Conservation (phyloP, 2,329 filamentous ascomycete species). For the Botryotinia calthae region DNA sequence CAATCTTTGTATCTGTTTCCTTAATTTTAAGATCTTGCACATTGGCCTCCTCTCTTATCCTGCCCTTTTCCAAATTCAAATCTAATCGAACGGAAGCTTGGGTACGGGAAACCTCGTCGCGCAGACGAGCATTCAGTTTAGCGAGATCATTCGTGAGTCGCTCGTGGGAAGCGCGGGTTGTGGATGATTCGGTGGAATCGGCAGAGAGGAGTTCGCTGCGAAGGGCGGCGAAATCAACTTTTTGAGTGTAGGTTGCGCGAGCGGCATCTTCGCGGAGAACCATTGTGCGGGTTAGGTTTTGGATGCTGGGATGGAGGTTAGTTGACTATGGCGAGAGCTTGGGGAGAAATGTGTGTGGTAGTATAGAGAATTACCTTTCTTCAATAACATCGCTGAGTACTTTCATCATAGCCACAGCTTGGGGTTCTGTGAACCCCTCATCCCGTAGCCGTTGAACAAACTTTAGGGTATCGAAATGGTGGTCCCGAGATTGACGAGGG, state of each 20-base stretch:
- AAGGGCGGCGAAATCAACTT: constrained; percentile 97
- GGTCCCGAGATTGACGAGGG: constrained; percentile 62
- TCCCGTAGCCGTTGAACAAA: constrained; percentile 87
- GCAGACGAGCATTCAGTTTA: constrained; percentile 82
- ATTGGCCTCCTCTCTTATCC: constrained; percentile 94
- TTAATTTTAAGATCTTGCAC: constrained; percentile 97
- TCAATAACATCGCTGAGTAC: constrained; percentile 95
- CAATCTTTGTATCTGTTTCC: constrained; percentile 97
- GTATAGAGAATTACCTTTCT: constrained; percentile 60
- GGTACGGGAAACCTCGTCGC: constrained; percentile 91
- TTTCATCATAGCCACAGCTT: constrained; percentile 97
- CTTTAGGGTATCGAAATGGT: constrained; percentile 97
- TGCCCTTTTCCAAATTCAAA: constrained; percentile 92
- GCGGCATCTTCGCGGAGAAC: constrained; percentile 91
- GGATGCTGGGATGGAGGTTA: constrained; percentile 59
- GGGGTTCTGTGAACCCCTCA: constrained; percentile 93
- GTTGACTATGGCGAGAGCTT: background rate
- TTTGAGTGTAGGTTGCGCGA: constrained; percentile 77
- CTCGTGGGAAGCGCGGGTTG: constrained; percentile 88
- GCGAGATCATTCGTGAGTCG: constrained; percentile 90
- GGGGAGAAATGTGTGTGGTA: background rate
- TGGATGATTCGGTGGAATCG: constrained; percentile 84
- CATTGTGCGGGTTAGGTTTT: constrained; percentile 97
- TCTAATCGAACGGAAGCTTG: constrained; percentile 91
- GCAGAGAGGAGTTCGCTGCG: constrained; percentile 89